Conservation (phyloP, 163 green algal genomes). For the Chlamydomonas reinhardtii region DNA sequence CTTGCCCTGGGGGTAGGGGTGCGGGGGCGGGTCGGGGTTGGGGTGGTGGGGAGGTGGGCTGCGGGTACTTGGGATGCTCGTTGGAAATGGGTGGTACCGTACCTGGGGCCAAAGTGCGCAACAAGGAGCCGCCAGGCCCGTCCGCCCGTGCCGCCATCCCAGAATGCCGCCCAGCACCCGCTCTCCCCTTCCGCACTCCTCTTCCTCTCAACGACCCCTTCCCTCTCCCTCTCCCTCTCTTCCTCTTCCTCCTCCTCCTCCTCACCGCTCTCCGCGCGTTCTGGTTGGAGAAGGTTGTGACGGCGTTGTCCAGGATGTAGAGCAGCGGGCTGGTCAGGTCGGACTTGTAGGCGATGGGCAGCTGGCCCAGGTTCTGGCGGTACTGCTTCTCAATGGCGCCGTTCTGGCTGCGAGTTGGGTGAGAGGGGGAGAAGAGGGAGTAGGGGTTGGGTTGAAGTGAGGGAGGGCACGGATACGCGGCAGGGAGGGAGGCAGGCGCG, state of each 20-base stretch:
- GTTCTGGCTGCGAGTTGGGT: slow-evolving; percentile 37
- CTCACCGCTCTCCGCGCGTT: slow-evolving; percentile 49
- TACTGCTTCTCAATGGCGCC: slow-evolving; percentile 84
- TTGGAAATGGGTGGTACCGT: no score
- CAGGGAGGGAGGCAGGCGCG: no score
- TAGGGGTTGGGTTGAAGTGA: neutral
- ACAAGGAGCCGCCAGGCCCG: no score
- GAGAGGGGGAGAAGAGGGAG: neutral
- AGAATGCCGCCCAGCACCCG: no score
- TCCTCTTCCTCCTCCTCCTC: no score
- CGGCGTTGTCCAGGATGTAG: slow-evolving; percentile 79
- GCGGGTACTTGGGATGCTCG: no score
- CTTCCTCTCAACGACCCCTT: no score
- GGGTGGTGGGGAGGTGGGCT: neutral
- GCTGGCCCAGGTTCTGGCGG: slow-evolving; percentile 76
- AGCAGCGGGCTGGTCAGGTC: slow-evolving; percentile 69
- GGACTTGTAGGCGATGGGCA: slow-evolving; percentile 86
- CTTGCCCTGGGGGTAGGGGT: slow-evolving; percentile 37
- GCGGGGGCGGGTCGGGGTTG: neutral
- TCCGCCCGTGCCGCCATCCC: no score
- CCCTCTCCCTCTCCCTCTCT: no score
- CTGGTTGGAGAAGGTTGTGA: slow-evolving; percentile 75
- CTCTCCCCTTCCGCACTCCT: no score
- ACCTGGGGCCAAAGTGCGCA: no score
- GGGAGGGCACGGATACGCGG: neutral